Conservation (phyloP, 2,329 filamentous ascomycete species). For the Neurospora sp. region DNA sequence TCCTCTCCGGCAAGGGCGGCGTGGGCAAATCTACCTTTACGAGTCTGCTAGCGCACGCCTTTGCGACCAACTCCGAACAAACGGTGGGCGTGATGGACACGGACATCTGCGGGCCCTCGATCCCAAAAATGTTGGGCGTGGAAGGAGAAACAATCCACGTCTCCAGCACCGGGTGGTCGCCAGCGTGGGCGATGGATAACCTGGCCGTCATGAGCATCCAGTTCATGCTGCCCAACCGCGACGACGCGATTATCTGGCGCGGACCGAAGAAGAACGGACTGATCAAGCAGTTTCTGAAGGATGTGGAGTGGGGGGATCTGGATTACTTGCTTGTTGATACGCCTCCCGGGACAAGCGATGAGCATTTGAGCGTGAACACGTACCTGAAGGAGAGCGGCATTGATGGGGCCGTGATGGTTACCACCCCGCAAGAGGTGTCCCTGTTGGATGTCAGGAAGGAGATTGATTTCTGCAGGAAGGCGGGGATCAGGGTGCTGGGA, state of each 20-base stretch:
- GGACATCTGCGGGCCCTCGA: constrained; percentile 91
- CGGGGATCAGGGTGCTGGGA: constrained; percentile 77
- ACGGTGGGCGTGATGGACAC: constrained; percentile 96
- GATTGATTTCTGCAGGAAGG: constrained; percentile 95
- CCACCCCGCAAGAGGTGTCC: constrained; percentile 89
- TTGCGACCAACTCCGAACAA: constrained; percentile 68
- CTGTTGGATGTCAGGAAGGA: constrained; percentile 92
- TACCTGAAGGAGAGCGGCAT: constrained; percentile 87
- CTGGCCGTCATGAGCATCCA: constrained; percentile 95
- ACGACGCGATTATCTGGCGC: constrained; percentile 95
- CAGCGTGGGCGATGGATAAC: constrained; percentile 92
- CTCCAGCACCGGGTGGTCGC: constrained; percentile 80
- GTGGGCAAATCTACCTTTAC: constrained; percentile 96
- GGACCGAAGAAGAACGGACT: constrained; percentile 97
- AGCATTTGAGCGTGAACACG: constrained; percentile 88
- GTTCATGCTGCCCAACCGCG: constrained; percentile 90
- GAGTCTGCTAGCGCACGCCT: constrained; percentile 77
- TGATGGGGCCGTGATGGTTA: constrained; percentile 86
- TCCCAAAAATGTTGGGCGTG: constrained; percentile 98
- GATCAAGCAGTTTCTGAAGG: constrained; percentile 96
- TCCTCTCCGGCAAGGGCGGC: constrained; percentile 83
- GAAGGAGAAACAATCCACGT: constrained; percentile 90
- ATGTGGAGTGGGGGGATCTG: constrained; percentile 94
- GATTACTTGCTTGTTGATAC: constrained; percentile 93
- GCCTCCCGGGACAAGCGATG: constrained; percentile 88